Evolutionary conservation across 1,284 basidiomycete species (phyloP), one percentile per base, ranked within the genome.

Genomic region (Trametes pubescens): DNA sequence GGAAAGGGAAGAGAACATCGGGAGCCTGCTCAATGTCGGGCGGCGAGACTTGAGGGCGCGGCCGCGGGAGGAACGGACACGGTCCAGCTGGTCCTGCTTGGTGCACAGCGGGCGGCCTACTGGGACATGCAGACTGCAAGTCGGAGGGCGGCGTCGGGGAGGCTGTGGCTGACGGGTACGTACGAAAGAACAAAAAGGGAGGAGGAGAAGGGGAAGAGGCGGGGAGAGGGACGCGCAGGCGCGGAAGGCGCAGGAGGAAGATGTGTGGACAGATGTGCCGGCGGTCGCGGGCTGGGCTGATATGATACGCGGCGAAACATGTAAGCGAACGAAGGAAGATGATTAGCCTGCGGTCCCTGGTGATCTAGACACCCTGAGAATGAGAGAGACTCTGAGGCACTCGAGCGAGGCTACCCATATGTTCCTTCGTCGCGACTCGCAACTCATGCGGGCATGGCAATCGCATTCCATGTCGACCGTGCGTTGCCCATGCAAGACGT

Each of bases 1-100:
- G 68, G 57, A 66, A 62, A 67, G 64, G 65, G 56, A 65, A 59
- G 70, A 62, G 72, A 77, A 74, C 76, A 78, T 78, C 65, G 67
- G 64, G 64, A 68, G 64, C 64, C 62, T 65, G 67, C 64, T 68
- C 67, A 62, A 66, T 57, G 64, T 58, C 61, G 59, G 64, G 57
- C 59, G 60, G 21, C 47, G 37, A 34, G 56, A 47, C 47, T 35
- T 38, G 52, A 14, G 48, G 59, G 53, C 56, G 71, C 70, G 61
- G 63, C 66, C 65, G 61, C 55, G 62, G 60, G 66, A 70, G 61
- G 69, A 71, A 47, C 61, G 66, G 65, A 65, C 66, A 65, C 65
- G 65, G 67, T 69, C 70, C 64, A 60, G 68, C 68, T 68, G 65
- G 69, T 69, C 70, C 65, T 66, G 68, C 70, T 66, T 69, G 63